These are phyloP conservation scores for Phtheirospermum japonicum DNA, from an alignment of 257 asterid species.

Conservation along the genomic window DNA sequence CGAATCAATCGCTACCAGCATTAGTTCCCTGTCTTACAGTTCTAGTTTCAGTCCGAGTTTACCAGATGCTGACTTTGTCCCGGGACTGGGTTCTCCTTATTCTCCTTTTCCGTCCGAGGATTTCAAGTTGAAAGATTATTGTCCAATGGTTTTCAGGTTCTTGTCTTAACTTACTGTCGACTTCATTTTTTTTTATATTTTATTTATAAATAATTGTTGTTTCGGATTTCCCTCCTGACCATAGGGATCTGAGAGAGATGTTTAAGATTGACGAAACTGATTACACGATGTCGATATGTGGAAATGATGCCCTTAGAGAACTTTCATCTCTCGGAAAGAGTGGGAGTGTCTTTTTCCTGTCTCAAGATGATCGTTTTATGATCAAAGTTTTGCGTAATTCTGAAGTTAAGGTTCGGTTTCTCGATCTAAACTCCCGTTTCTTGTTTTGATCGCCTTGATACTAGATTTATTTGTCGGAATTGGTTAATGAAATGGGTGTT, in stretches of 20 bases:
- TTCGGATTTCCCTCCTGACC: background rate
- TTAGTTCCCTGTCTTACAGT: too few species aligned
- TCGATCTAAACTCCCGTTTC: conserved; percentile 26
- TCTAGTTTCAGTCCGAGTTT: too few species aligned
- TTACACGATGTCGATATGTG: conserved; percentile 97
- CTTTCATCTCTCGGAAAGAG: conserved; percentile 99
- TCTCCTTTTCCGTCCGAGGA: conserved; percentile 96
- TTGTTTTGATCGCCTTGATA: background rate
- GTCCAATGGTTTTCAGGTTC: conserved; percentile 99
- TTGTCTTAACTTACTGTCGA: background rate
- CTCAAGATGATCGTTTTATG: conserved; percentile 98
- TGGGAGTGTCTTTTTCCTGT: conserved; percentile 93
- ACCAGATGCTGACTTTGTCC: too few species aligned
- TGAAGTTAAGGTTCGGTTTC: conserved; percentile 84
- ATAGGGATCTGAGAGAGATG: conserved; percentile 92
- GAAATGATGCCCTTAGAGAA: conserved; percentile 92
- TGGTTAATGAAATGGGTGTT: too few species aligned
- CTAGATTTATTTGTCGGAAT: conserved; percentile 3
- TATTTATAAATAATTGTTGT: background rate
- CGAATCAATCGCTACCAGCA: too few species aligned
- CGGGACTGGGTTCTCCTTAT: too few species aligned
- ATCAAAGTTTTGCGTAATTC: conserved; percentile 91
- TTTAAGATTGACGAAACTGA: conserved; percentile 96
- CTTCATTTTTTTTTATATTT: background rate
- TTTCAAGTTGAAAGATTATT: conserved; percentile 95